Conservation (phyloP, 345 rosid genomes). For the Salix udensis region DNA sequence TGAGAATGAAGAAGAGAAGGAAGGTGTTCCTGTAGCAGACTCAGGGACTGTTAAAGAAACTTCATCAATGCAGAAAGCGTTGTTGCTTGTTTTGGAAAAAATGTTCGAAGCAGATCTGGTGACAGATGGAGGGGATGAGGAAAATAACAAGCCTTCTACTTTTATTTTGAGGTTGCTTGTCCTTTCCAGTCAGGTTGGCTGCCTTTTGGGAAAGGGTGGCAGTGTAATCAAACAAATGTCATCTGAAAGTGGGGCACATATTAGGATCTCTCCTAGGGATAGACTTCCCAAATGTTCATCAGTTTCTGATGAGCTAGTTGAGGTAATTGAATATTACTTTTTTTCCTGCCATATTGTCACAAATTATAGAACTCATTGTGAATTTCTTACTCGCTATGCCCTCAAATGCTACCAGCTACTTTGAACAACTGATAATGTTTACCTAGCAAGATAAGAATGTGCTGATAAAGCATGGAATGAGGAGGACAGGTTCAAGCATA, state of each 20-base stretch:
- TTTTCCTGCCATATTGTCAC: not conserved
- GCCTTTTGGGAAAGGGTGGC: constrained; percentile 68
- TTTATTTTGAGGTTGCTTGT: constrained; percentile 52
- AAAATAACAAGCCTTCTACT: constrained; percentile 28
- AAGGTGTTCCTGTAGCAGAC: constrained; percentile 28
- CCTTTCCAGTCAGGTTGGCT: constrained; percentile 55
- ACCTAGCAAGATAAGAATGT: not conserved
- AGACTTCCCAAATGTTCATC: constrained; percentile 53
- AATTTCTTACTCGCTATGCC: not conserved
- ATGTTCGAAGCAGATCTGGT: constrained; percentile 41
- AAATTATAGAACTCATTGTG: not conserved
- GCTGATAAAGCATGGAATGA: not conserved
- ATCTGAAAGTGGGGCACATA: constrained; percentile 61
- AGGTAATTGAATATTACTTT: constrained; percentile 34
- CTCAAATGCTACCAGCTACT: not conserved
- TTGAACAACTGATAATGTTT: too few relatives aligned
- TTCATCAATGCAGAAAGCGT: constrained; percentile 50
- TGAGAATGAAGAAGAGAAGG: constrained; percentile 27
- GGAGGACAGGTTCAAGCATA: not conserved
- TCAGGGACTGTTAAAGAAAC: constrained; percentile 27
- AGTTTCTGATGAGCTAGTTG: constrained; percentile 55
- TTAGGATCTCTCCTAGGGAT: constrained; percentile 63
- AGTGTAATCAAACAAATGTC: constrained; percentile 56
- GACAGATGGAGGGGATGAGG: constrained; percentile 33
- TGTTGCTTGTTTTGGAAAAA: constrained; percentile 53